phyloP scores from a whole-genome alignment of 140 eudicot species.

The Flaveria floridana region DNA sequence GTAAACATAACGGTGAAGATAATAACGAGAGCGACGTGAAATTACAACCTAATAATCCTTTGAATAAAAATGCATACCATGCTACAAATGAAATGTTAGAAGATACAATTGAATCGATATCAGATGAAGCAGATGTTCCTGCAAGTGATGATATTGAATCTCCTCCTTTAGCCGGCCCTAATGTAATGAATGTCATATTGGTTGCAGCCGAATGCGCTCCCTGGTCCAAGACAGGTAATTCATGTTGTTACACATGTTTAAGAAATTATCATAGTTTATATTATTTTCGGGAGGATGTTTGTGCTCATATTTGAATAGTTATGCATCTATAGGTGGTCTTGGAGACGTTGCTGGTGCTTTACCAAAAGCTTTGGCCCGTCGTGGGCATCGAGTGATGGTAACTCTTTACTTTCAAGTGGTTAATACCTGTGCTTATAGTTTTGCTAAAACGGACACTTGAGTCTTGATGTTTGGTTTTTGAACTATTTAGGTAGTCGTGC shows the following conservation, averaged over 20 bases:
- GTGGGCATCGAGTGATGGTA: slow-evolving; percentile 97
- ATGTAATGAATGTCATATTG: slow-evolving; percentile 84
- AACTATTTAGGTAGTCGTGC: slow-evolving; percentile 66
- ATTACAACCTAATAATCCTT: slow-evolving; percentile 20
- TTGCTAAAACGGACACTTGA: background rate
- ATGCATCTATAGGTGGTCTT: slow-evolving; percentile 80
- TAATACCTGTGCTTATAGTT: background rate
- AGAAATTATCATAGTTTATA: background rate
- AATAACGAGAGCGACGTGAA: slow-evolving; percentile 19
- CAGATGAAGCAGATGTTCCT: slow-evolving; percentile 36
- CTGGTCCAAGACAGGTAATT: slow-evolving; percentile 77
- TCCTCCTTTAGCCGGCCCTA: slow-evolving; percentile 81
- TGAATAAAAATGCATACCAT: slow-evolving; percentile 23
- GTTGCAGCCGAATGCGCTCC: slow-evolving; percentile 98
- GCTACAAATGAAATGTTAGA: slow-evolving; percentile 33
- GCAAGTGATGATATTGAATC: slow-evolving; percentile 46
- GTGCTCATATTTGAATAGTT: background rate
- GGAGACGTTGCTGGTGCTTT: slow-evolving; percentile 98
- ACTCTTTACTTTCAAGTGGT: background rate
- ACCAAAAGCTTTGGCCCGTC: slow-evolving; percentile 95
- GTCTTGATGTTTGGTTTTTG: slow-evolving; percentile 1
- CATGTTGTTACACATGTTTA: background rate
- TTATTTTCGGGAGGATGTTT: background rate
- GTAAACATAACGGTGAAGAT: slow-evolving; percentile 2
- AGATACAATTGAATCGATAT: slow-evolving; percentile 28